Base-by-base conservation (phyloP, 2,329 filamentous ascomycete species). In the Sclerotinia spermophila region DNA sequence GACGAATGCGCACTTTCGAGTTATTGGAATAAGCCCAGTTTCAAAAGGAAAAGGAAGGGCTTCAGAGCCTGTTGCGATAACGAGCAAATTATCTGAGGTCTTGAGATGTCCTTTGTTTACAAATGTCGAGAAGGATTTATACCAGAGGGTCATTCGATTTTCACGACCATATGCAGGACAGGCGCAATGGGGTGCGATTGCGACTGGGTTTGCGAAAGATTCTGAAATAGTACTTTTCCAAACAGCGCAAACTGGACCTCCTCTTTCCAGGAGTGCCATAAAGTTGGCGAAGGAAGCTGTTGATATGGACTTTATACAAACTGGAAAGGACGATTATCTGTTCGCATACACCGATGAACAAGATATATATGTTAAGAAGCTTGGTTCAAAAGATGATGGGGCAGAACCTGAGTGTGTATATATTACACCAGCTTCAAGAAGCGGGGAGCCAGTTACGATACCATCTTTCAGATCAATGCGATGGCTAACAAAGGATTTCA, bases 151-250 rank as follows among this genome's bases (percentile, higher is more conserved):
- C 65, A 78, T 89, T 76, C 84, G 87, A 75, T 77, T 90, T 56
- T 85, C 85, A 51, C 81, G 82, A 71, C 84, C 84, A 68, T 81
- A 79, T 56, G 81, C 84, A 59, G 84, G 83, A 30, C 82, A 84
- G 71, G 85, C 86, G 58, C 86, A 92, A 72, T 84, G 97, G 53
- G 94, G 92, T 71, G 94, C 89, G 19, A 89, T 92, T 72, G 91
- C 93, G 15, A 94, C 93, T 0, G 92, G 92, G 40, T 83, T 97
- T 73, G 89, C 92, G 30, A 89, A 89, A 72, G 84, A 91, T 62
- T 87, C 91, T 19, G 92, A 97, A 81, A 87, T 97, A 72, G 90
- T 93, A 38, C 82, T 97, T 56, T 97, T 97, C 79, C 87, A 92
- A 78, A 88, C 90, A 24, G 82, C 82, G 48, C 74, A 81, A 21